Evolutionary conservation across 176 grass and related monocot species (phyloP), one percentile per base, ranked within the genome.

Genomic region (Otatea glauca): DNA sequence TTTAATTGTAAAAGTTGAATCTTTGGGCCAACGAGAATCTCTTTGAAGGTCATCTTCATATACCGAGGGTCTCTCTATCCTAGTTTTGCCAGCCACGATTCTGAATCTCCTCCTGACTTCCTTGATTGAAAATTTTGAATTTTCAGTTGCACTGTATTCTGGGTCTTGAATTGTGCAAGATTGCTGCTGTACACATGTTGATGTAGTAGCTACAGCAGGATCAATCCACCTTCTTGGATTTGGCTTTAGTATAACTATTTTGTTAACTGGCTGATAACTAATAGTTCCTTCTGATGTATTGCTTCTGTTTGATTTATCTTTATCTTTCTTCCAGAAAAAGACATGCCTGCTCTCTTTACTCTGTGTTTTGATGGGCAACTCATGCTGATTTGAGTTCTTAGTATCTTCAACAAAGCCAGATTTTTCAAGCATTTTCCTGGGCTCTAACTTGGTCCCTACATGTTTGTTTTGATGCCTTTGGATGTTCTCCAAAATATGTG

Each of bases 191-290:
- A 74, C 74, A 59, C 25, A 83, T 66, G 47, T 73, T 54, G 77
- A 60, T 49, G 60, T 83, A 34, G 51, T 78, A 61, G 70, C 80
- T 23, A 4, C 48, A 15, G 60, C 44, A 44, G 74, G 29, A 13
- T 67, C n/a, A 15, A 79, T 51, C 5, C 80, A 84, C 78, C 48
- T 41, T 70, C 53, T 83, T 83, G 84, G 64, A 80, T 83, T 94
- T 81, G 96, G 93, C 72, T 94, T 99, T 45, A 96, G 84, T 92
- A 96, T 89, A 37, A 96, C 93, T 83, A 96, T 96, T 88, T 90
- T 96, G 76, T 85, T 96, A 45, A 81, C 70, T 16, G 81, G 47
- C 70, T 88, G 73, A n/a, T 74, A 90, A 84, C 42, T 86, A 69
- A 62, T 38, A 20, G 17, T 81, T 90, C 34, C 70, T 70, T 87